Evolutionary conservation across 768 basidiomycete species (phyloP).

Genomic region (Aureoboletus auriporus): DNA sequence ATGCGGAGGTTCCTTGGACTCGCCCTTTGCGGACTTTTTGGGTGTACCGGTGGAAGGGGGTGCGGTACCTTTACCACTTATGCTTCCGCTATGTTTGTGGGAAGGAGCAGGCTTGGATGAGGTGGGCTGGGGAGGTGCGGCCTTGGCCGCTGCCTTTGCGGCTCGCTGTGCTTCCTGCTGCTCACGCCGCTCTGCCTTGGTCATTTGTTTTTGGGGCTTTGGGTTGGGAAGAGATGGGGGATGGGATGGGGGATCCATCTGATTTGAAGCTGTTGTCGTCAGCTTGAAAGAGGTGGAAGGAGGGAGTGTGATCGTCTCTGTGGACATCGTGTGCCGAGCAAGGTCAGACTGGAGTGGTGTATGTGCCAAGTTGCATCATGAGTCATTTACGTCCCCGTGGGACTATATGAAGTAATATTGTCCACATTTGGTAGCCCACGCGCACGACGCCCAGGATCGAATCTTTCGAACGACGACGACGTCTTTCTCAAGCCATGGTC

Average conservation of each 20-base stretch:
- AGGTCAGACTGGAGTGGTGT: no score
- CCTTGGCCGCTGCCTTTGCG: slow-evolving; percentile 58
- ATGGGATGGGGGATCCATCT: slow-evolving; percentile 3
- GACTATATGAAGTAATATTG: slow-evolving; percentile 16
- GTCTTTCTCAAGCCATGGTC: slow-evolving; percentile 18
- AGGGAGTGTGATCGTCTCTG: slow-evolving; percentile 14
- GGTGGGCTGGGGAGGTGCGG: slow-evolving; percentile 19
- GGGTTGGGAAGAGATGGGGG: slow-evolving; percentile 10
- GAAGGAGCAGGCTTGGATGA: slow-evolving; percentile 27
- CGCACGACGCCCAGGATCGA: not conserved
- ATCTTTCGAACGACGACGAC: not conserved
- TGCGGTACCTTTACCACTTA: slow-evolving; percentile 18
- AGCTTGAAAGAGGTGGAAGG: slow-evolving; percentile 17
- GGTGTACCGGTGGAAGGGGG: slow-evolving; percentile 14
- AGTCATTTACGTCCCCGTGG: slow-evolving; percentile 21
- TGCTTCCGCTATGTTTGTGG: slow-evolving; percentile 20
- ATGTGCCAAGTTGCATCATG: not conserved
- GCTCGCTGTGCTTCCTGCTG: slow-evolving; percentile 78
- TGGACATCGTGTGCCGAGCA: slow-evolving; percentile 15
- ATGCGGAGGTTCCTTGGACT: slow-evolving; percentile 23
- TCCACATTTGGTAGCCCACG: slow-evolving; percentile 8
- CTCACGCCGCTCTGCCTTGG: slow-evolving; percentile 77
- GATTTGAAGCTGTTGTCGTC: slow-evolving; percentile 1
- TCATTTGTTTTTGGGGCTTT: slow-evolving; percentile 66
- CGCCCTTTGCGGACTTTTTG: slow-evolving; percentile 23